Base-by-base conservation (phyloP, 202 grass and related monocot species). In the Bolboschoenoplectus hybrid region DNA sequence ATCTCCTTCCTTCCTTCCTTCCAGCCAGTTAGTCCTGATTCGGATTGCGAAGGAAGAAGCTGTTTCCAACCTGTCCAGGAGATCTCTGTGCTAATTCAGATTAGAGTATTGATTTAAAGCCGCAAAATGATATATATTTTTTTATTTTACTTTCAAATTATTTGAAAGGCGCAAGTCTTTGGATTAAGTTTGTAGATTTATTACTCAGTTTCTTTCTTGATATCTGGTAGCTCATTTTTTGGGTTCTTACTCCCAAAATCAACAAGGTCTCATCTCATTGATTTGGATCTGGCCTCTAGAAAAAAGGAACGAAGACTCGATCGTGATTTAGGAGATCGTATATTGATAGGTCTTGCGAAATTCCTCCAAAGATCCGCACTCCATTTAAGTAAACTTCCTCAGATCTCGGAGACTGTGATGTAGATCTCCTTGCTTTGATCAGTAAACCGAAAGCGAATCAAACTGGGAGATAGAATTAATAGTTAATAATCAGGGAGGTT, bases 11-110 rank as follows among this genome's bases (percentile, higher is more conserved):
- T 57, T 74, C 44, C 56, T 26, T 26, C 26, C 26, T 26, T 26
- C 26, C 26, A 36, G 26, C 16, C 67, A 84, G 85, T 86, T 92
- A 80, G 87, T 80, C 88, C 69, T 83, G 74, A 73, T 82, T 72
- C 49, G 64, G 68, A 51, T 38, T 63, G 64, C 49, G 32, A 70
- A 84, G 26, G 0, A 36, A 20, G 56, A 13, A 14, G 36, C 57
- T 7, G 32, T 40, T 81, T 12, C 44, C 19, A 5, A n/a, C 58
- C 53, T 56, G 8, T 56, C 11, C 44, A 8, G 36, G 57, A 60
- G 66, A 3, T 66, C 49, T 69, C 64, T 34, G 11, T n/a, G 56
- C 17, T 85, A 67, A 57, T 77, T 62, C 82, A 40, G 1, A 3
- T 69, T 41, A 5, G 67, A 9, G 60, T 80, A n/a, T 63, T 73